Evolutionary conservation across 176 grass and related monocot genomes (phyloP).

Genomic region (Paspalum vaginatum): DNA sequence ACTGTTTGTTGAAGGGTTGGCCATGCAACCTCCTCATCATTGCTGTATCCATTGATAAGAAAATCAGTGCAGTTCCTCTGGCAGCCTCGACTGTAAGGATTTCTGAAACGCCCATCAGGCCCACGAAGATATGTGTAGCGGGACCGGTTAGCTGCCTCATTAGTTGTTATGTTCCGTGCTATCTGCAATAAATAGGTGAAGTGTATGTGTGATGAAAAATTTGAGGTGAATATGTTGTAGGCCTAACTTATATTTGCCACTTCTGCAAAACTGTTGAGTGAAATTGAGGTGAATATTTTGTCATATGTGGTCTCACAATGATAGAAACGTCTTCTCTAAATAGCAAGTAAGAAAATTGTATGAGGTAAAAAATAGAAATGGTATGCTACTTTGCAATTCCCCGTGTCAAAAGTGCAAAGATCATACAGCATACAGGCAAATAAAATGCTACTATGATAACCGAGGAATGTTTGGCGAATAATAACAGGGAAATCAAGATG

Average conservation of each 20-base stretch:
- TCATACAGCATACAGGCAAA: constrained; percentile 23
- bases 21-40: constrained; percentile 80
- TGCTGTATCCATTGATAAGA: constrained; percentile 66
- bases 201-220: constrained; percentile 30
- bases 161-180: constrained; percentile 82
- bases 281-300: background rate
- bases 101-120: constrained; percentile 80
- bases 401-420: constrained; percentile 18
- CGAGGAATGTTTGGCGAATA: background rate
- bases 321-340: constrained; percentile 7
- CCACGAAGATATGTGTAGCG: constrained; percentile 86
- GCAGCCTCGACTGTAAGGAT: constrained; percentile 83
- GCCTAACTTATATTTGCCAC: background rate
- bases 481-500: constrained; percentile 6
- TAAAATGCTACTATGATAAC: background rate
- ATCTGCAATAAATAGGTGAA: constrained; percentile 56
- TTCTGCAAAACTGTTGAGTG: constrained; percentile 8
- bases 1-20: constrained; percentile 77
- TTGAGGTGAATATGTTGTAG: background rate
- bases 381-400: constrained; percentile 6
- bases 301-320: constrained; percentile 1
- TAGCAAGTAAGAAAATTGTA: background rate
- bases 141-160: constrained; percentile 72
- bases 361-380: constrained; percentile 5
- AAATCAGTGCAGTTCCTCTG: constrained; percentile 78